Evolutionary conservation across 208 protist genomes (phyloP).

Genomic region (Trichomonas tenax): DNA sequence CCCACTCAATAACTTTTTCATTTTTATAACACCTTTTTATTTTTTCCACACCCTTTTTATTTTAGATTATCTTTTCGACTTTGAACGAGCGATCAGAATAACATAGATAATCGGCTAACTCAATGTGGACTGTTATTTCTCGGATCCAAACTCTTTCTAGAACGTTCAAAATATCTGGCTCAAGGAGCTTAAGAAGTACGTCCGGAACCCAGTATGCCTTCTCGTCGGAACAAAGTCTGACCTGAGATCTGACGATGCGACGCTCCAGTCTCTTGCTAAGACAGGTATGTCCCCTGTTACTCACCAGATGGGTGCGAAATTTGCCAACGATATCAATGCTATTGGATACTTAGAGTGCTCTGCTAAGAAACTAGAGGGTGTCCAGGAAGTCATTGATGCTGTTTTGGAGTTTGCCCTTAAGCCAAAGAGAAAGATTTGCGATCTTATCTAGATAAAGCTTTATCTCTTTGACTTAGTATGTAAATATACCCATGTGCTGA

Average conservation of each 20-base stretch:
- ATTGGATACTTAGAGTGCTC: constrained; percentile 67
- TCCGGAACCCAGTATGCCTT: constrained; percentile 47
- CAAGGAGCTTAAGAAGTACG: constrained; percentile 34
- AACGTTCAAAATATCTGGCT: constrained; percentile 54
- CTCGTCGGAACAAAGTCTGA: constrained; percentile 70
- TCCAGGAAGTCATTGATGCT: constrained; percentile 35
- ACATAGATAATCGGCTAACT: too few relatives aligned
- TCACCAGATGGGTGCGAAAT: constrained; percentile 38
- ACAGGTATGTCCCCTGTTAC: constrained; percentile 38
- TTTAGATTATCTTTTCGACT: too few relatives aligned
- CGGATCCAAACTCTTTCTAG: constrained; percentile 44
- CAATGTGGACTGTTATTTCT: too few relatives aligned
- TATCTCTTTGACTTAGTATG: too few relatives aligned
- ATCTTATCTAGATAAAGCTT: not conserved
- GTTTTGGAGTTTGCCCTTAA: constrained; percentile 19
- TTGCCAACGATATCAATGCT: constrained; percentile 55
- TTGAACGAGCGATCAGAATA: too few relatives aligned
- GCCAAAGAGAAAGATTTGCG: not conserved
- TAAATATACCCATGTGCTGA: too few relatives aligned
- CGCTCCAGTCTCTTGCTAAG: constrained; percentile 29
- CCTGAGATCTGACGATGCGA: constrained; percentile 39
- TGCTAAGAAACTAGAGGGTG: constrained; percentile 59
- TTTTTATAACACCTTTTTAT: too few relatives aligned
- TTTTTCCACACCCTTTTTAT: too few relatives aligned
- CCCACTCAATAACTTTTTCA: too few relatives aligned